These are phyloP conservation scores for Entophlyctis luteolus DNA, from an alignment of 192 early-diverging fungal species.

Conservation along the genomic window DNA sequence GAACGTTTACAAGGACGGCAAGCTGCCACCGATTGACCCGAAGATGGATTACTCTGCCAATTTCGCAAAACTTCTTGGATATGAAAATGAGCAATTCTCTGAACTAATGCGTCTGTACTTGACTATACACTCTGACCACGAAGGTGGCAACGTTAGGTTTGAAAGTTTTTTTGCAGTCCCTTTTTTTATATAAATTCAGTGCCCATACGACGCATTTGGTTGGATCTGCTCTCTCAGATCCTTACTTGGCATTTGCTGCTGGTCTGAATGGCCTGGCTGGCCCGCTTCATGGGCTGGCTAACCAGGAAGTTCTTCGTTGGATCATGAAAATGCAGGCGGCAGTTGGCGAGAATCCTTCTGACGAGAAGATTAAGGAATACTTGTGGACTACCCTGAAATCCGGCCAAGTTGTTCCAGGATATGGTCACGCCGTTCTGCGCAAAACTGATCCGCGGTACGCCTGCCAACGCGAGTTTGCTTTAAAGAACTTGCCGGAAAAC, in stretches of 20 bases:
- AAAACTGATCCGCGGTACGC: constrained; percentile 97
- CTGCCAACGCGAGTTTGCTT: constrained; percentile 97
- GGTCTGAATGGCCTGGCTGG: constrained; percentile 96
- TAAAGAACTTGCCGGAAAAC: constrained; percentile 96
- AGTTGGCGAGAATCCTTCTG: constrained; percentile 80
- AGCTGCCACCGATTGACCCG: constrained; percentile 77
- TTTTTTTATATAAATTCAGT: constrained; percentile 29
- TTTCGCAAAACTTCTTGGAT: constrained; percentile 91
- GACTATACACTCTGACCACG: constrained; percentile 99
- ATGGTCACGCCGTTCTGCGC: constrained; percentile 96
- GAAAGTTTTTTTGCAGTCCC: neutral
- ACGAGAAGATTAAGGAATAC: constrained; percentile 94
- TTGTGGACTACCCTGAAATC: constrained; percentile 91
- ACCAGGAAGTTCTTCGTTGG: constrained; percentile 99
- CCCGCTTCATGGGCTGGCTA: constrained; percentile 98
- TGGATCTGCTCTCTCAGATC: constrained; percentile 95
- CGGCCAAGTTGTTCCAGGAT: constrained; percentile 97
- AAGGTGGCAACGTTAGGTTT: constrained; percentile 95
- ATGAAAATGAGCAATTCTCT: constrained; percentile 81
- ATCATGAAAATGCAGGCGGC: constrained; percentile 86
- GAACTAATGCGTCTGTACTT: constrained; percentile 99
- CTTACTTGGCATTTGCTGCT: constrained; percentile 95
- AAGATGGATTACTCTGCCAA: constrained; percentile 94
- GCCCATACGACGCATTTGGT: constrained; percentile 97
- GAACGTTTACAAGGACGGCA: constrained; percentile 97